A percentile compares a stretch with the other conserved stretches of the same genome.
These are phyloP conservation scores for Cladosporium sp. DNA, from an alignment of 2,329 filamentous ascomycete species.

Conservation along the genomic window DNA sequence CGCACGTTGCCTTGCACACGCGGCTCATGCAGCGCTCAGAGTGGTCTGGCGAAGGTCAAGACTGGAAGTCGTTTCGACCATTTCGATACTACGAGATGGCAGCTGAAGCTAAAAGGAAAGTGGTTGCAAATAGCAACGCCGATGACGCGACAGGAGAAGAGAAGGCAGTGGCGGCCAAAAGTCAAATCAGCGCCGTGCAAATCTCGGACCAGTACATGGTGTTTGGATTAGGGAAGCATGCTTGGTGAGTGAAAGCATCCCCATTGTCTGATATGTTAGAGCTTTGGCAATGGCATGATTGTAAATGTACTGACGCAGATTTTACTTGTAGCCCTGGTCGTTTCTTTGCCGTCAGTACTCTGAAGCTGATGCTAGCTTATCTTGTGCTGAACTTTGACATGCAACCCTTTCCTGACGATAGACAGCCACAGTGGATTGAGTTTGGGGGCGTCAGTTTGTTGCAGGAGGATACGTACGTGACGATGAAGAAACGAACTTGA, in stretches of 20 bases:
- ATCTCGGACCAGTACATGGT: slow-evolving; percentile 13
- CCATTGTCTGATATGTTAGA: neutral
- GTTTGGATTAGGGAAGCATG: slow-evolving; percentile 17
- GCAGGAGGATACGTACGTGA: slow-evolving; percentile 1
- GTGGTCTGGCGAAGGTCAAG: neutral
- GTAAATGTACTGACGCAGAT: neutral
- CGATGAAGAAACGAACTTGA: neutral
- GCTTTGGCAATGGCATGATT: neutral
- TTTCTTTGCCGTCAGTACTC: slow-evolving; percentile 16
- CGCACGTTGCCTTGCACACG: slow-evolving; percentile 7
- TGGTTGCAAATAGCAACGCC: neutral
- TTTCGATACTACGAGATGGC: slow-evolving; percentile 5
- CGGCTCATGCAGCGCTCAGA: slow-evolving; percentile 9
- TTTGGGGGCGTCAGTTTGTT: slow-evolving; percentile 7
- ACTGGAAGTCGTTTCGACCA: neutral
- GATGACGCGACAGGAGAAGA: slow-evolving; percentile 1
- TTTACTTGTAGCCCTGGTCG: slow-evolving; percentile 13
- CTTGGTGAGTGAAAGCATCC: slow-evolving; percentile 2
- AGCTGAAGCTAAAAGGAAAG: neutral
- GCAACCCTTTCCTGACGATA: slow-evolving; percentile 8
- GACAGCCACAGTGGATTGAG: slow-evolving; percentile 9
- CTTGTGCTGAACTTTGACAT: slow-evolving; percentile 16
- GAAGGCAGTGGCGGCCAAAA: neutral
- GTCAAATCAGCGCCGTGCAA: slow-evolving; percentile 10
- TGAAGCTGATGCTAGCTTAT: slow-evolving; percentile 17